These are phyloP conservation scores for Russula dissimulans DNA, from an alignment of 768 basidiomycete genomes.

Conservation along the genomic window DNA sequence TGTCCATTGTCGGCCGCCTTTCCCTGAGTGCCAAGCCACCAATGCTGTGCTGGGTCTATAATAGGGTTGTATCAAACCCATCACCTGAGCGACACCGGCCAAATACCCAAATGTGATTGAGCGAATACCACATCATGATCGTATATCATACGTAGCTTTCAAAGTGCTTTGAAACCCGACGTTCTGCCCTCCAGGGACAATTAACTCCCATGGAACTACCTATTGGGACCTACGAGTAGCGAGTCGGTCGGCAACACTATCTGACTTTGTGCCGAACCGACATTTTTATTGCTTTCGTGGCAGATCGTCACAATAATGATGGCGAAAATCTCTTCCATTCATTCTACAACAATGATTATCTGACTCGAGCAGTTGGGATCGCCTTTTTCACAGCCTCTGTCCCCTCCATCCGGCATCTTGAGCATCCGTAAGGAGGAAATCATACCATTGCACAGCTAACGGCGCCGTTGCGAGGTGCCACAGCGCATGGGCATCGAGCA, in stretches of 20 bases:
- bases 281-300: neutral
- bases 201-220: neutral
- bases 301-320: neutral
- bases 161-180: neutral
- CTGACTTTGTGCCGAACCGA: neutral
- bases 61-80: neutral
- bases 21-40: neutral
- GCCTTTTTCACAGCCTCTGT: slow-evolving; percentile 22
- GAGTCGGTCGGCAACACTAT: neutral
- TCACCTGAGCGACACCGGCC: neutral
- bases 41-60: neutral
- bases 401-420: slow-evolving; percentile 59
- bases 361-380: neutral
- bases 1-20: neutral
- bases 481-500: slow-evolving; percentile 83
- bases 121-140: neutral
- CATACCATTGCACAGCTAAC: slow-evolving; percentile 74
- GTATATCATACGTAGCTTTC: neutral
- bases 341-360: too few relatives aligned
- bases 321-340: too few relatives aligned
- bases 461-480: slow-evolving; percentile 88
- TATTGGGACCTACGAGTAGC: neutral
- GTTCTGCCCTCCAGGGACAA: neutral
- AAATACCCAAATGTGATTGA: neutral
- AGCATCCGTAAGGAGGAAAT: slow-evolving; percentile 70